Conservation (phyloP, 345 rosid genomes). For the Dipteronia dyeriana region DNA sequence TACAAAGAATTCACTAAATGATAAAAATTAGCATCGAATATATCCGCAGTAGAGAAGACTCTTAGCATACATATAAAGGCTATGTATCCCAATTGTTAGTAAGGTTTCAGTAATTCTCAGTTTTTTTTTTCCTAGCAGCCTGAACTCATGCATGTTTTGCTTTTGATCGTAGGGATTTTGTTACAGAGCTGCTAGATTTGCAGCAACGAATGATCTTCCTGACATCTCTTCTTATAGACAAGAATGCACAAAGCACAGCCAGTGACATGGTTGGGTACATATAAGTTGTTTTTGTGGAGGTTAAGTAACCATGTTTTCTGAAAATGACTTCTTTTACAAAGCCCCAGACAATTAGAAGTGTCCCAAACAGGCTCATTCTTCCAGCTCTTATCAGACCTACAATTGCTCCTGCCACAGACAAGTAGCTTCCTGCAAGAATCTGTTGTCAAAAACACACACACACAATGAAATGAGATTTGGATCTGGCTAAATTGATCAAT, state of each 20-base stretch:
- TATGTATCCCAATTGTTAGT: neutral
- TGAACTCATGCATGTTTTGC: slow-evolving; percentile 13
- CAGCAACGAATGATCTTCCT: slow-evolving; percentile 50
- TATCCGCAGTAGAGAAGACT: too few relatives aligned
- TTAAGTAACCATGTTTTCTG: slow-evolving; percentile 18
- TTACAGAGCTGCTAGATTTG: slow-evolving; percentile 25
- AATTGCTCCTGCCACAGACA: slow-evolving; percentile 72
- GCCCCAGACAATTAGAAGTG: slow-evolving; percentile 66
- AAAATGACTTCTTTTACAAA: slow-evolving; percentile 45
- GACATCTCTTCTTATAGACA: slow-evolving; percentile 63
- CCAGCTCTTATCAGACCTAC: slow-evolving; percentile 47
- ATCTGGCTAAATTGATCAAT: too few relatives aligned
- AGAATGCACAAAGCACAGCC: slow-evolving; percentile 54
- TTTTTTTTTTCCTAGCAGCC: neutral
- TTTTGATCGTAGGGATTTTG: slow-evolving; percentile 18
- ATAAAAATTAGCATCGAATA: too few relatives aligned
- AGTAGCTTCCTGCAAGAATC: slow-evolving; percentile 80
- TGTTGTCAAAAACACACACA: slow-evolving; percentile 16
- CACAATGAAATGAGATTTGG: neutral
- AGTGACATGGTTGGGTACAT: slow-evolving; percentile 49
- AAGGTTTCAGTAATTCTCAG: neutral
- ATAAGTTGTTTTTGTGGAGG: slow-evolving; percentile 21
- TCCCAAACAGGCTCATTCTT: slow-evolving; percentile 65
- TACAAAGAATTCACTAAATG: too few relatives aligned
- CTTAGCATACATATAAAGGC: too few relatives aligned